Evolutionary conservation across 768 basidiomycete genomes (phyloP).

Genomic region (Suillus alpinus): DNA sequence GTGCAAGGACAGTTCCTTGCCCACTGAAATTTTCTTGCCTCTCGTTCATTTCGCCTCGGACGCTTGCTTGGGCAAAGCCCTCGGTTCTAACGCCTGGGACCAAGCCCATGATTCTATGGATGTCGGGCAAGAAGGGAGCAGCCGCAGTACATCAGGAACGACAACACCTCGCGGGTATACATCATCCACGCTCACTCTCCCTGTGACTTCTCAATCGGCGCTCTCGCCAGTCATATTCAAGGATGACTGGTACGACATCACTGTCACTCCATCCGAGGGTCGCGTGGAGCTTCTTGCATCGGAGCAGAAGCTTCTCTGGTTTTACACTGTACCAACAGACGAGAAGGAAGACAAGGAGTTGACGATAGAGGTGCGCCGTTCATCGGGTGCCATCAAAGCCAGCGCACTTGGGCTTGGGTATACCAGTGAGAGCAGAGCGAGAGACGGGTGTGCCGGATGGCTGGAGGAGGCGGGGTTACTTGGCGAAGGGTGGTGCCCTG

Average conservation of each 20-base stretch:
- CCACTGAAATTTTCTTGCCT: constrained; percentile 92
- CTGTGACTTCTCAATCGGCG: constrained; percentile 5
- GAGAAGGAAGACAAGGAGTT: constrained; percentile 27
- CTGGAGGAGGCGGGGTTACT: constrained; percentile 9
- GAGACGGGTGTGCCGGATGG: constrained; percentile 5
- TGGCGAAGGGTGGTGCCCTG: constrained; percentile 5
- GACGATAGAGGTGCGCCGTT: constrained; percentile 40
- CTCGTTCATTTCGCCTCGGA: constrained; percentile 80
- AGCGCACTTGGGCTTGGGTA: not conserved
- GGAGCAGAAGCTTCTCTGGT: constrained; percentile 53
- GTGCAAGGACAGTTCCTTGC: constrained; percentile 32
- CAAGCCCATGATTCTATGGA: not conserved
- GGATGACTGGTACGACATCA: constrained; percentile 34
- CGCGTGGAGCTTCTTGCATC: constrained; percentile 44
- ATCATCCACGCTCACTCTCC: constrained; percentile 17
- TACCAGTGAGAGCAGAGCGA: not conserved
- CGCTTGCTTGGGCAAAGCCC: constrained; percentile 22
- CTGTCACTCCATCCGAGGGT: constrained; percentile 46
- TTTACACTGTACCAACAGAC: constrained; percentile 34
- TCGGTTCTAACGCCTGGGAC: not conserved
- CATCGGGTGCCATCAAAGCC: constrained; percentile 37
- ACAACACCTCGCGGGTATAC: constrained; percentile 6
- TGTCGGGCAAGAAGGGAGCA: not conserved
- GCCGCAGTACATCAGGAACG: not conserved
- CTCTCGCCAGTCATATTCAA: constrained; percentile 10